These are phyloP conservation scores for Hepatocystis sp. DNA, from an alignment of 169 alveolate species.

Conservation along the genomic window DNA sequence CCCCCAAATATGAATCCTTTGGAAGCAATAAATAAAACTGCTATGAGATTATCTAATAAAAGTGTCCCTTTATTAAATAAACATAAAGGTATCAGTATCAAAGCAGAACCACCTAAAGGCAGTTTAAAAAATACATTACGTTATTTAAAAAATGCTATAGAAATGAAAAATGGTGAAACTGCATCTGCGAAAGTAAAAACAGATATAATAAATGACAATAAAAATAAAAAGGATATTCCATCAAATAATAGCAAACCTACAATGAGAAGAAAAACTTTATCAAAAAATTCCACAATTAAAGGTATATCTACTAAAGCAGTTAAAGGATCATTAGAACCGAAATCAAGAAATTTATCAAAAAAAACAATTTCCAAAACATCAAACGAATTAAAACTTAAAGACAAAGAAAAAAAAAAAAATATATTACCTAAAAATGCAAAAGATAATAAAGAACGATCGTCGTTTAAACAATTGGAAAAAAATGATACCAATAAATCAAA, in stretches of 20 bases:
- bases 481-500: constrained; percentile 14
- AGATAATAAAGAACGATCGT: constrained; percentile 13
- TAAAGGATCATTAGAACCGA: constrained; percentile 18
- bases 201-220: background rate
- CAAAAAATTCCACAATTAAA: constrained; percentile 34
- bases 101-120: constrained; percentile 63
- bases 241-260: constrained; percentile 8
- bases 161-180: constrained; percentile 24
- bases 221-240: background rate
- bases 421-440: constrained; percentile 13
- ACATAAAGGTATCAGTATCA: constrained; percentile 32
- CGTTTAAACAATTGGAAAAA: constrained; percentile 1
- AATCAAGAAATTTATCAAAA: constrained; percentile 28
- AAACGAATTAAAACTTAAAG: constrained; percentile 25
- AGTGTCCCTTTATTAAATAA: constrained; percentile 31
- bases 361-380: constrained; percentile 34
- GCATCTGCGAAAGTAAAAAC: constrained; percentile 1
- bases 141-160: constrained; percentile 28
- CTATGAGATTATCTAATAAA: constrained; percentile 23
- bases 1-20: background rate
- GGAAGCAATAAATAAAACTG: constrained; percentile 15
- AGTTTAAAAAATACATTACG: constrained; percentile 44
- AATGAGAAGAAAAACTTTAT: constrained; percentile 18
- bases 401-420: constrained; percentile 41
- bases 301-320: constrained; percentile 14